phyloP scores from a whole-genome alignment of 164 flowering plant species.

The Berberis vulgaris region DNA sequence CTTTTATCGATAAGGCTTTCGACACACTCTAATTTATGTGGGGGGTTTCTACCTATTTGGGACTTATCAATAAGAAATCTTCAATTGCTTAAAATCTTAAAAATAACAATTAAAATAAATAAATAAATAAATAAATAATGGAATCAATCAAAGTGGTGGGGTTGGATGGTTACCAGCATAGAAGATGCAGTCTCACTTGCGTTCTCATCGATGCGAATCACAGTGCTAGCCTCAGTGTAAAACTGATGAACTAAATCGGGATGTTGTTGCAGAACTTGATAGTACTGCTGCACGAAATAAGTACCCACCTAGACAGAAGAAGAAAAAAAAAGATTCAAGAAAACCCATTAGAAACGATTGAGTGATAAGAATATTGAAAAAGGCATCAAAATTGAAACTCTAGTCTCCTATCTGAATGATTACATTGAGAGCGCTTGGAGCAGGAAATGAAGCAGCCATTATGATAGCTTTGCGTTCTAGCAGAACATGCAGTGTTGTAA shows the following conservation, averaged over 20 bases:
- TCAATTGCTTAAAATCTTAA: background rate
- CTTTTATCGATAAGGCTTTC: too few relatives aligned
- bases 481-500: constrained; percentile 7
- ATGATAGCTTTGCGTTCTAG: background rate
- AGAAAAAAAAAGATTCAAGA: background rate
- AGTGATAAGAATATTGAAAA: too few relatives aligned
- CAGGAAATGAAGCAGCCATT: constrained; percentile 42
- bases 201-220: constrained; percentile 68
- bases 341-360: background rate
- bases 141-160: background rate
- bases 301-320: constrained; percentile 54
- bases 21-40: too few relatives aligned
- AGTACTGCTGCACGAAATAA: constrained; percentile 79
- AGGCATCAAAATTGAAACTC: background rate
- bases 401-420: background rate
- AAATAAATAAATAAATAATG: background rate
- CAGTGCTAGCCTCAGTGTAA: constrained; percentile 77
- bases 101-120: too few relatives aligned
- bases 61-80: background rate
- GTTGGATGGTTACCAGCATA: constrained; percentile 41
- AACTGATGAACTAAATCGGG: constrained; percentile 77
- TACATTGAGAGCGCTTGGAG: constrained; percentile 9
- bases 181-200: constrained; percentile 41
- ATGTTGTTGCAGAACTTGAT: constrained; percentile 60
- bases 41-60: too few relatives aligned